Evolutionary conservation across 2,329 filamentous ascomycete genomes (phyloP), one percentile per base, ranked within the genome.

Genomic region (Emmonsiellopsis sp.): DNA sequence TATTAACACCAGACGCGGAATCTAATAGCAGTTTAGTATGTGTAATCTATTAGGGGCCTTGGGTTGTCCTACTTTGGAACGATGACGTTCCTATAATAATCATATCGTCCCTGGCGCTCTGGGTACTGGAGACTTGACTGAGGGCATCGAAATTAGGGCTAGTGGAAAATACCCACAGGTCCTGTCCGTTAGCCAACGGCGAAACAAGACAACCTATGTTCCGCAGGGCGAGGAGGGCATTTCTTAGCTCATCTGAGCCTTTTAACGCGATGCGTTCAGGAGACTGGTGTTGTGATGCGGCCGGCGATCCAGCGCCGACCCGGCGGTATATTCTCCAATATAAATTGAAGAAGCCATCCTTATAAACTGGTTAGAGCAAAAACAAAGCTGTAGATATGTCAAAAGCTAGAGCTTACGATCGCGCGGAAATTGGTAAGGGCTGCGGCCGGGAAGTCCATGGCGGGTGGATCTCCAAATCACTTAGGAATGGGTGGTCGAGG

Each of bases 391-490:
- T 27, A 14, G 34, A 42, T 21, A 49, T 45, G n/a, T 31, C 31
- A 37, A 46, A 17, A 6, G 27, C 31, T 42, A 34, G 49, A 43
- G 65, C 71, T 60, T 65, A 73, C 71, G 62, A 72, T 68, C 52
- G 67, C 61, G 61, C 65, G 67, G 58, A 72, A 62, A 57, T 73
- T 73, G 44, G 71, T 73, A 58, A 66, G 67, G 54, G 68, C 68
- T 55, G 63, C 65, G 57, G 67, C 68, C 55, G 71, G 71, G 62
- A 73, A 73, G 59, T 73, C 71, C 70, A 73, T 73, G 57, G 54
- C 69, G 67, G 57, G 61, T 40, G 11, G 11, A 17, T 34, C 31
- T 40, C 39, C 6, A 11, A 37, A 34, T n/a, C 34, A 6, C 31
- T 11, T 21, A 2, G 45, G 10, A 5, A 32, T 2, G n/a, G 17